Base-by-base conservation (phyloP, 345 rosid species). In the Salix viminalis region DNA sequence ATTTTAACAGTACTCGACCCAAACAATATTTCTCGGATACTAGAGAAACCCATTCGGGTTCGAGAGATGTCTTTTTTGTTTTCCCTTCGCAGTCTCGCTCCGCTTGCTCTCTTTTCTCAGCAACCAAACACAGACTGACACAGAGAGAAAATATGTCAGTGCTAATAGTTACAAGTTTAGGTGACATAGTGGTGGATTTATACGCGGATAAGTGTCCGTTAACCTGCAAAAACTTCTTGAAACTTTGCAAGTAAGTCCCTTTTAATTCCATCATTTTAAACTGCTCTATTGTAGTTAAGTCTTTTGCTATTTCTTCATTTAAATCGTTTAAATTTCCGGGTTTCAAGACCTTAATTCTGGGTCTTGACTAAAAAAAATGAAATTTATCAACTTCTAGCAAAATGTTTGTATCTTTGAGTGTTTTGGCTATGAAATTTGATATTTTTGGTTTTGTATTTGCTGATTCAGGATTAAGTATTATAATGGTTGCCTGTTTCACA, bases 171-270 rank as follows among this genome's bases (percentile, higher is more conserved):
- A 96, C 99, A 24, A 96, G 98, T 74, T 80, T 93, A 58, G 97
- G 99, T 15, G 97, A 96, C 41, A 67, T 96, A 14, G 94, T 91
- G 19, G 86, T 96, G 26, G 99, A 93, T 82, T 83, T 96, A 70
- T 79, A 78, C 65, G 67, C 93, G 0, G 87, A 82, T 21, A 86
- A 84, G 81, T 96, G 99, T 65, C 98, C 96, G 5, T 79, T 96
- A 44, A 93, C 98, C 60, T 88, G 87, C 89, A 93, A 96, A 79
- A 96, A 91, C 83, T 93, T 96, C 84, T 84, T 96, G 85, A 96
- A 96, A 87, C 97, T 96, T 76, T 96, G 99, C 98, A 93, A 85
- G 99, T 88, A 50, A 72, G 81, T 62, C 46, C 28, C 66, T 41
- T 41, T 41, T 46, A 46, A 46, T 46, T 14, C 52, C 52, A 46